phyloP scores from a whole-genome alignment of 2,329 filamentous ascomycete species.

The Xenosphaeropsis pyriputrescens region DNA sequence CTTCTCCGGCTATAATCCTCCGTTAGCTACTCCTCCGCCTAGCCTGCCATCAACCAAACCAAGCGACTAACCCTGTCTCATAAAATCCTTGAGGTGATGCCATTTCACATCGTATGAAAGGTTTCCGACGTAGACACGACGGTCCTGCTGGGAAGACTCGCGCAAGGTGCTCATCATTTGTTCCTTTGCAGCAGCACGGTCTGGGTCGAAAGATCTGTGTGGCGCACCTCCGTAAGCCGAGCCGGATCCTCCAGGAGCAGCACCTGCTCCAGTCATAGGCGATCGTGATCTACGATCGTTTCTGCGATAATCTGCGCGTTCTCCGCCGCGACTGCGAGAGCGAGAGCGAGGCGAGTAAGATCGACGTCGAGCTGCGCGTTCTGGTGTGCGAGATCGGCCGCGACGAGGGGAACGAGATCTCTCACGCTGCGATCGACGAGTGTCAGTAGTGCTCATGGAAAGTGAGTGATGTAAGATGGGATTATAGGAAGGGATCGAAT shows the following conservation, averaged over 20 bases:
- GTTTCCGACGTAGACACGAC: slow-evolving; percentile 98
- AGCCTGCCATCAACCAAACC: not conserved
- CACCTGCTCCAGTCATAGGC: slow-evolving; percentile 64
- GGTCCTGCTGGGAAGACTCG: slow-evolving; percentile 94
- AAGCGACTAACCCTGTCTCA: slow-evolving; percentile 79
- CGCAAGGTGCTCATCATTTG: slow-evolving; percentile 92
- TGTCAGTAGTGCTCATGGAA: slow-evolving; percentile 14
- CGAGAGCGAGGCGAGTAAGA: slow-evolving; percentile 70
- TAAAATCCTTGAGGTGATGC: slow-evolving; percentile 99
- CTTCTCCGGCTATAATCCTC: slow-evolving; percentile 68
- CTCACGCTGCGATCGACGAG: slow-evolving; percentile 51
- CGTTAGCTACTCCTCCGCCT: no score
- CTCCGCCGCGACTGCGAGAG: slow-evolving; percentile 54
- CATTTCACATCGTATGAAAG: slow-evolving; percentile 99
- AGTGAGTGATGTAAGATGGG: slow-evolving; percentile 2
- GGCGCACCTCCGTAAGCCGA: slow-evolving; percentile 49
- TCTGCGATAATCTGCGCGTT: slow-evolving; percentile 46
- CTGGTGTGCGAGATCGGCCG: slow-evolving; percentile 72
- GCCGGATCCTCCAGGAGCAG: slow-evolving; percentile 54
- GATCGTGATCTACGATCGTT: slow-evolving; percentile 66
- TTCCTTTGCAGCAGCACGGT: slow-evolving; percentile 71
- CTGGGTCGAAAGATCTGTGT: slow-evolving; percentile 63
- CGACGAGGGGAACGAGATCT: slow-evolving; percentile 66
- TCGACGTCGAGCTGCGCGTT: slow-evolving; percentile 51
- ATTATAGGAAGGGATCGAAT: slow-evolving; percentile 1